Percentiles rank a stretch among this genome's conserved stretches.
phyloP scores from a whole-genome alignment of 331 rosid genomes.

The Dryas integrifolia region DNA sequence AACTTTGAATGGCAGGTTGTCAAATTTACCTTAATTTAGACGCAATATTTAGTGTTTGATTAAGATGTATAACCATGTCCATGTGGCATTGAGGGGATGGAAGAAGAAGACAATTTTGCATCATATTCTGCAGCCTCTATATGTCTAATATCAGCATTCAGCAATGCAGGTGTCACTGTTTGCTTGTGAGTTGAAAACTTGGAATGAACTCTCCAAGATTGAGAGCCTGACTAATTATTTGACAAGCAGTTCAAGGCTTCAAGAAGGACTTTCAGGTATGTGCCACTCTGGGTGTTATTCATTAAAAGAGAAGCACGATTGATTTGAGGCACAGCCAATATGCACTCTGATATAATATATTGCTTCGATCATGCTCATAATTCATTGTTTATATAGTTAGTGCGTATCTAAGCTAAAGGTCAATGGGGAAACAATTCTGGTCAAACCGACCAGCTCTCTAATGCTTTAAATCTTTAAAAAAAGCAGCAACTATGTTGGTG shows the following conservation, averaged over 20 bases:
- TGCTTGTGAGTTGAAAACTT: neutral
- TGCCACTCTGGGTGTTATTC: slow-evolving; percentile 2
- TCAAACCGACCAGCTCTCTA: neutral
- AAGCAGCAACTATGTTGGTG: neutral
- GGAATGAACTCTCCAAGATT: neutral
- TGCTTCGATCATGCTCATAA: too few species aligned
- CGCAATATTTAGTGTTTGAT: neutral
- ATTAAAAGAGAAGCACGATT: neutral
- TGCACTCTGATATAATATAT: neutral
- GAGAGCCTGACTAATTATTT: neutral
- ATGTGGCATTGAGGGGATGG: neutral
- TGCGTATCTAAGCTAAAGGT: neutral
- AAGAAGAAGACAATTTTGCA: neutral
- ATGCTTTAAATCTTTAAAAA: neutral
- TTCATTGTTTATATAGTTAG: too few species aligned
- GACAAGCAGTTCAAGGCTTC: neutral
- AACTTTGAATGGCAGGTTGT: neutral
- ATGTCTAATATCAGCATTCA: too few species aligned
- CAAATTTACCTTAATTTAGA: slow-evolving; percentile 1
- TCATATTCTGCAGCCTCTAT: neutral
- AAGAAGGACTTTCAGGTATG: neutral
- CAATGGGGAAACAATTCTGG: neutral
- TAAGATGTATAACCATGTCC: neutral
- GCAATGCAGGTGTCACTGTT: too few species aligned
- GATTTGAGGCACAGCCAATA: neutral